Percentiles rank a stretch among this genome's conserved stretches.
These are phyloP conservation scores for Aspergillus ochraceoroseus DNA, from an alignment of 2,329 filamentous ascomycete species.

Conservation along the genomic window DNA sequence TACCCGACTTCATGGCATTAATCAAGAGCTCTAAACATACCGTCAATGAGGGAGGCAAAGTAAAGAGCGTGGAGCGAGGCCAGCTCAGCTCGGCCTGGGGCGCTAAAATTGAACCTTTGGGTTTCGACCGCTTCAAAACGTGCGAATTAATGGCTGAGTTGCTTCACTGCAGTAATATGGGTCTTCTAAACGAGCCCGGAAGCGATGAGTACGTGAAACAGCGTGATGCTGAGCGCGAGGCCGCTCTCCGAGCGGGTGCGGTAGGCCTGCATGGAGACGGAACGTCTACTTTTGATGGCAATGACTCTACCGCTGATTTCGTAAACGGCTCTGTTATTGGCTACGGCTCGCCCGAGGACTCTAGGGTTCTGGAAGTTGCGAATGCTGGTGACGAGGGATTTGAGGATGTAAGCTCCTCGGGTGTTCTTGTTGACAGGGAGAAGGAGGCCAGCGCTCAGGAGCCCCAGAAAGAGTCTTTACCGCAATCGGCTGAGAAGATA, in stretches of 20 bases:
- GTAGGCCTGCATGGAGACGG: constrained; percentile 50
- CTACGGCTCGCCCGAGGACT: constrained; percentile 56
- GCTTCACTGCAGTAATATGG: constrained; percentile 98
- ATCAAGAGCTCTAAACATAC: constrained; percentile 68
- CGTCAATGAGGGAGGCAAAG: constrained; percentile 52
- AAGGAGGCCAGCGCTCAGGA: constrained; percentile 43
- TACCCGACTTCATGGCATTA: constrained; percentile 88
- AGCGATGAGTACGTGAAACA: constrained; percentile 79
- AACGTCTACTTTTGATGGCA: constrained; percentile 54
- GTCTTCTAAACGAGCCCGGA: constrained; percentile 82
- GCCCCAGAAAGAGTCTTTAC: constrained; percentile 20
- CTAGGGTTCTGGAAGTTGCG: constrained; percentile 68
- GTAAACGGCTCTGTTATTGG: constrained; percentile 42
- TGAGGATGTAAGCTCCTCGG: constrained; percentile 71
- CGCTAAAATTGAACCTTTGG: constrained; percentile 82
- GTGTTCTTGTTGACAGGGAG: constrained; percentile 67
- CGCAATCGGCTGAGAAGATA: constrained; percentile 17
- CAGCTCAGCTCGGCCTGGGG: constrained; percentile 84
- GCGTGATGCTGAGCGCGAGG: constrained; percentile 75
- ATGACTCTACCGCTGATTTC: constrained; percentile 45
- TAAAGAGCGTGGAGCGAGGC: constrained; percentile 62
- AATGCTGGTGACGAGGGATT: constrained; percentile 87
- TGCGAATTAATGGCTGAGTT: constrained; percentile 98
- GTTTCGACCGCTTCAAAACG: constrained; percentile 97
- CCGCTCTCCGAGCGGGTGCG: constrained; percentile 69